Percentiles rank a stretch among this genome's conserved stretches.
Conservation (phyloP, 2,329 filamentous ascomycete species). For the Cladophialophora psammophila region DNA sequence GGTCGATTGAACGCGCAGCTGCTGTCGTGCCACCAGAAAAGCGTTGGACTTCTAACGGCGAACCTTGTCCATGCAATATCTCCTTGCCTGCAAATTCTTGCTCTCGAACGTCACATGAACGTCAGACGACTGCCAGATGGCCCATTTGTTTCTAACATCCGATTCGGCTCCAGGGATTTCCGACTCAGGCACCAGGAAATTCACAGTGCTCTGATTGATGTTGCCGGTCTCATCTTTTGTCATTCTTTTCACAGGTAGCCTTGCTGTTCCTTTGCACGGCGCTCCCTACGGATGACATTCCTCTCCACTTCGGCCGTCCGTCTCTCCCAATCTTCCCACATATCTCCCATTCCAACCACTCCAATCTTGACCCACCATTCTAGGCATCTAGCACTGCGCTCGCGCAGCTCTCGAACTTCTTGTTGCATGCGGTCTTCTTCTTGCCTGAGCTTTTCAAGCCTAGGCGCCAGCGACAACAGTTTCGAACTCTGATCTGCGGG, state of each 20-base stretch:
- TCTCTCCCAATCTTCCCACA: constrained; percentile 75
- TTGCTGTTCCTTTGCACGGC: constrained; percentile 56
- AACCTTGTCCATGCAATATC: not conserved
- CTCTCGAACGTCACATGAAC: not conserved
- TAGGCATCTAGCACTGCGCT: constrained; percentile 58
- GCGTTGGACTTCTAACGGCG: not conserved
- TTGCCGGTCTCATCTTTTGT: constrained; percentile 22
- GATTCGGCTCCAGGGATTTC: constrained; percentile 6
- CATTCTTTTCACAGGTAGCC: constrained; percentile 46
- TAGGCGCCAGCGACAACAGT: constrained; percentile 53
- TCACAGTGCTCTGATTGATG: not conserved
- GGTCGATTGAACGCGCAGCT: not conserved
- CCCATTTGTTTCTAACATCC: not conserved
- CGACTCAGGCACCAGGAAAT: not conserved
- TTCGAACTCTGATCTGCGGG: constrained; percentile 51
- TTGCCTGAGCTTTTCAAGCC: constrained; percentile 47
- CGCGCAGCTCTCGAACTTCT: constrained; percentile 51
- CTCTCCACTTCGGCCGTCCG: constrained; percentile 71
- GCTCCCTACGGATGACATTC: constrained; percentile 68
- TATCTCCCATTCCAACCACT: constrained; percentile 71
- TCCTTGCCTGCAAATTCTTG: not conserved
- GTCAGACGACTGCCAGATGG: constrained; percentile 9
- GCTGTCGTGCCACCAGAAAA: not conserved
- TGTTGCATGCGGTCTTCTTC: constrained; percentile 50
- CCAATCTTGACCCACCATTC: constrained; percentile 77